Percentiles rank a stretch among this genome's conserved stretches.
These are phyloP conservation scores for Ustilago curta DNA, from an alignment of 1,284 basidiomycete genomes.

Conservation along the genomic window DNA sequence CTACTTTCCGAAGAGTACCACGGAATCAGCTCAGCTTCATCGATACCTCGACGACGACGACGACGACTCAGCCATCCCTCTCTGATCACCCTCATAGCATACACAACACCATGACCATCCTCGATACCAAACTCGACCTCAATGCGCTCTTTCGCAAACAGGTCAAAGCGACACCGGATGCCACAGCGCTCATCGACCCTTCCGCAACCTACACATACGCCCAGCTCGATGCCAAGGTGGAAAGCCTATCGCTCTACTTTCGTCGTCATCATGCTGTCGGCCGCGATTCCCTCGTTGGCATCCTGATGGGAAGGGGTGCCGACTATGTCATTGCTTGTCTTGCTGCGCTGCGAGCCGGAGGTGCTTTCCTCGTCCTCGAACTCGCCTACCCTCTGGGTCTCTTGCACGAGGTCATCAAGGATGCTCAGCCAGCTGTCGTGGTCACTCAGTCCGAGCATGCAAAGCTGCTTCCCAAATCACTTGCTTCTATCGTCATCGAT, in stretches of 20 bases:
- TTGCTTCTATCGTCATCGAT: slow-evolving; percentile 46
- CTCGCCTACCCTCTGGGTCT: slow-evolving; percentile 66
- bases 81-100: background rate
- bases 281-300: slow-evolving; percentile 62
- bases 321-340: slow-evolving; percentile 68
- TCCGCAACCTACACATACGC: slow-evolving; percentile 57
- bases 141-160: slow-evolving; percentile 54
- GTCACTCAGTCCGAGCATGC: slow-evolving; percentile 63
- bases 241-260: slow-evolving; percentile 51
- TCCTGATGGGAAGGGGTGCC: slow-evolving; percentile 63
- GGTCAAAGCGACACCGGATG: slow-evolving; percentile 49
- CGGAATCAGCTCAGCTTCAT: background rate
- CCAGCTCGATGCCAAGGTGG: slow-evolving; percentile 59
- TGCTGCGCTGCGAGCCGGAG: slow-evolving; percentile 66
- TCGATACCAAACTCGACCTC: slow-evolving; percentile 52
- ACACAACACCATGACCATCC: slow-evolving; percentile 31
- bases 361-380: slow-evolving; percentile 68
- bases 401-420: slow-evolving; percentile 64
- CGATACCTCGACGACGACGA: background rate
- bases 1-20: background rate
- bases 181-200: slow-evolving; percentile 48
- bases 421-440: slow-evolving; percentile 64
- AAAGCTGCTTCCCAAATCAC: slow-evolving; percentile 40
- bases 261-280: slow-evolving; percentile 51
- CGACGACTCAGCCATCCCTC: background rate